Evolutionary conservation across 2,329 filamentous ascomycete genomes (phyloP), one percentile per base, ranked within the genome.

Genomic region (Septoria linicola): DNA sequence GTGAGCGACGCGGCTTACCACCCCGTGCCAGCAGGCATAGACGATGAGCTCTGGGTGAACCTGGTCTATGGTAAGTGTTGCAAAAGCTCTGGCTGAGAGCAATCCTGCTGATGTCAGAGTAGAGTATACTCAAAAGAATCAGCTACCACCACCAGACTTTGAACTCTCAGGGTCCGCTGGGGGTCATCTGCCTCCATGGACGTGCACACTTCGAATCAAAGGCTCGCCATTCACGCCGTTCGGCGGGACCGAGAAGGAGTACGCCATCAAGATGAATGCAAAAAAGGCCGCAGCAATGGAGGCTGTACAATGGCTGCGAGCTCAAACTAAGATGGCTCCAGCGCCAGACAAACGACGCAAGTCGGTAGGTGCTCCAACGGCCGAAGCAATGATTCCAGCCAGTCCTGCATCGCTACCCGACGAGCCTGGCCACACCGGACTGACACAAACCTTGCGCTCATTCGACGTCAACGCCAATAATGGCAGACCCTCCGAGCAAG

Each of bases 261-360:
- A 72, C 59, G 48, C 60, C 4, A 68, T 58, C 25, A 77, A 77
- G 48, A 70, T 72, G 52, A 62, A 65, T 8, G 75, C 75, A 1
- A 70, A 70, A 16, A 66, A 68, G 31, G 63, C 68, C 44, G 72
- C 73, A 16, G 73, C 75, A 7, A 59, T 63, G 48, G 65, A 67
- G 49, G 74, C 73, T 3, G 63, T 76, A 14, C 57, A 68, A 20
- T 69, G 72, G 64, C 68, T 76, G 49, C 69, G 74, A 48, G 45
- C 53, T 3, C 49, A 63, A 3, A 69, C 67, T 6, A 51, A 64
- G 4, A 53, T 70, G 25, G 55, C 31, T 8, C 16, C 23, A 7
- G 13, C 39, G 6, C 21, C 39, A 13, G 36, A 41, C 2, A 58
- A 54, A 48, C 51, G 57, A 30, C 49, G 36, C 6, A 54, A 57